Evolutionary conservation across 306 rosid species (phyloP).

Genomic region (Prunus davidiana): DNA sequence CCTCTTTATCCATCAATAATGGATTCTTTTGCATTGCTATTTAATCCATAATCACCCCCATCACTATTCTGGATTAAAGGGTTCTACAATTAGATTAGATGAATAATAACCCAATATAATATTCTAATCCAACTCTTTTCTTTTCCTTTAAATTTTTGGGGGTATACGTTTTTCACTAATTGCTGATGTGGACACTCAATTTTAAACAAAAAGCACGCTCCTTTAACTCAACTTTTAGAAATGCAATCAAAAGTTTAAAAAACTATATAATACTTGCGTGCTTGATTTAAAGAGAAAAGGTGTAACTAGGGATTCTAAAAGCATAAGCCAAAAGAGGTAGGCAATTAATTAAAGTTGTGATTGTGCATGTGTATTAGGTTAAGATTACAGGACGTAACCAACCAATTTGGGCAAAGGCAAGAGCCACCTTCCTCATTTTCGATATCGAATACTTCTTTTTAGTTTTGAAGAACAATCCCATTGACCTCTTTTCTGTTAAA

Average conservation of each 20-base stretch:
- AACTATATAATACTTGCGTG: slow-evolving; percentile 3
- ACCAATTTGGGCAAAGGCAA: neutral
- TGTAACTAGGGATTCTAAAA: slow-evolving; percentile 10
- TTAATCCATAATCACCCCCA: neutral
- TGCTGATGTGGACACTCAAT: neutral
- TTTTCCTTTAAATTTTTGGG: neutral
- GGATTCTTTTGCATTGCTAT: no score
- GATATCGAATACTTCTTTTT: neutral
- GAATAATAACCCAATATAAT: neutral
- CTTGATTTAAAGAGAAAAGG: slow-evolving; percentile 22
- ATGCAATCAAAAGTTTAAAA: neutral
- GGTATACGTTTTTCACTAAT: neutral
- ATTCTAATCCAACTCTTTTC: neutral
- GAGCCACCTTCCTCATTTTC: slow-evolving; percentile 15
- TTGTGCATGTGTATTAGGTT: slow-evolving; percentile 18
- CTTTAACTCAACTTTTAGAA: slow-evolving; percentile 22
- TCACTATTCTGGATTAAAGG: neutral
- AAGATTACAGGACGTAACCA: slow-evolving; percentile 6
- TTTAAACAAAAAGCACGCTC: slow-evolving; percentile 15
- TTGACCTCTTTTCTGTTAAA: neutral
- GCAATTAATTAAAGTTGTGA: neutral
- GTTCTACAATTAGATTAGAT: neutral
- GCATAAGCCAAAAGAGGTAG: slow-evolving; percentile 12
- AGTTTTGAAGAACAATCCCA: neutral
- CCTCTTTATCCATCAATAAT: no score